Evolutionary conservation across 345 rosid genomes (phyloP), one percentile per base, ranked within the genome.

Genomic region (Punica granatum): DNA sequence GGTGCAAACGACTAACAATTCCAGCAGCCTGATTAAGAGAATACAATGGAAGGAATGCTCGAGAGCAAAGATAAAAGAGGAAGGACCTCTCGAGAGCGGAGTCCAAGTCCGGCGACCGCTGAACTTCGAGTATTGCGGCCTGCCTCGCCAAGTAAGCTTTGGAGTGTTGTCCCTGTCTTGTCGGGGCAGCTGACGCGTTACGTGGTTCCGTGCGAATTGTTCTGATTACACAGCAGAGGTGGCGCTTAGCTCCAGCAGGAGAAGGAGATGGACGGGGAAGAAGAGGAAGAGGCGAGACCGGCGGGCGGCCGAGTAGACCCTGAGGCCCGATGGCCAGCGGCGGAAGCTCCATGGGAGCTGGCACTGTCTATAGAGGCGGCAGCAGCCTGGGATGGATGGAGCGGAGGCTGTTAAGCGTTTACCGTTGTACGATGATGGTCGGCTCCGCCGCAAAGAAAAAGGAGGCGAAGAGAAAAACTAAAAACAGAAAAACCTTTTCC

Each of bases 71-170:
- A 34, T n/a, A n/a, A 35, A 26, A 32, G 60, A 23, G 25, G 46
- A 25, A 32, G 63, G 59, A 88, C 91, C 90, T 84, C 25, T 82
- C 71, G 37, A 92, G 90, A 56, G 93, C 80, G 19, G 84, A 79
- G 63, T 67, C 63, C 63, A 87, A 80, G 73, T 84, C 86, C 1
- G 86, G 32, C 61, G 96, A 86, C n/a, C 72, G 73, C 62, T 84
- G 85, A 28, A 92, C 78, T 70, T 87, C 80, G 46, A 73, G 69
- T 61, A 90, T 77, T 62, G 96, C 96, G 48, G 88, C 77, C 83
- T 90, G 83, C 68, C 97, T 85, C 36, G 73, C 75, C 35, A 80
- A 67, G 79, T 84, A 90, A 12, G 79, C 73, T 74, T 74, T 84
- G 15, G 92, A 76, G 73, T 82, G 84, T 62, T 75, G 90, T 68